Base-by-base conservation (phyloP, 441 rosid species). In the Euphorbia corollata region DNA sequence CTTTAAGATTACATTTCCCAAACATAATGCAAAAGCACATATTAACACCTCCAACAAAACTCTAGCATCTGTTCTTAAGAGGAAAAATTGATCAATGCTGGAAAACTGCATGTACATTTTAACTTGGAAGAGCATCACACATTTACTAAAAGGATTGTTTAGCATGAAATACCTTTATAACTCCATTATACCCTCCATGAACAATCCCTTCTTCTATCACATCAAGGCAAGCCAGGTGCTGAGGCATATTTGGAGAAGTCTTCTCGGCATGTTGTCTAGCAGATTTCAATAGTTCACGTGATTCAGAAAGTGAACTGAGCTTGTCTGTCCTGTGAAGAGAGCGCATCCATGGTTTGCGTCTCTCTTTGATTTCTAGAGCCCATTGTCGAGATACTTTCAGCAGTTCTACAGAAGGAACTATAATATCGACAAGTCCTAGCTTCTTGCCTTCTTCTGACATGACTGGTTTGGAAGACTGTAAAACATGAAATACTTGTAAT, bases 101-200 rank as follows among this genome's bases (percentile, higher is more conserved):
- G 60, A 20, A 50, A 67, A 70, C 13, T 23, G 65, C 38, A 72
- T 10, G 48, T 34, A 51, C 34, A 67, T 19, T 59, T 66, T 36
- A 34, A 13, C 48, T 5, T 39, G 62, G 55, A 75, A n/a, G 39
- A 8, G 13, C 20, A 16, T 38, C 11, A 59, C 68, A 53, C n/a
- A 65, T 51, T 47, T 0, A 68, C 15, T 23, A 59, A 73, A 66
- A 27, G 11, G 27, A 8, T 47, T 51, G 63, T 56, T 15, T 45
- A 22, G 48, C 63, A 27, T 27, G 32, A 38, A 13, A 45, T 76
- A 90, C 99, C 99, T 87, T 87, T 9, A 93, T 80, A 79, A 87
- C 87, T 36, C 99, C 99, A 65, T 41, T 81, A 69, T 91, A 87
- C 75, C 97, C 97, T 75, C 97, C 99, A 82, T 87, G 93, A 76